These are phyloP conservation scores for Elasticomyces elasticus DNA, from an alignment of 495 filamentous ascomycete species.

Conservation along the genomic window DNA sequence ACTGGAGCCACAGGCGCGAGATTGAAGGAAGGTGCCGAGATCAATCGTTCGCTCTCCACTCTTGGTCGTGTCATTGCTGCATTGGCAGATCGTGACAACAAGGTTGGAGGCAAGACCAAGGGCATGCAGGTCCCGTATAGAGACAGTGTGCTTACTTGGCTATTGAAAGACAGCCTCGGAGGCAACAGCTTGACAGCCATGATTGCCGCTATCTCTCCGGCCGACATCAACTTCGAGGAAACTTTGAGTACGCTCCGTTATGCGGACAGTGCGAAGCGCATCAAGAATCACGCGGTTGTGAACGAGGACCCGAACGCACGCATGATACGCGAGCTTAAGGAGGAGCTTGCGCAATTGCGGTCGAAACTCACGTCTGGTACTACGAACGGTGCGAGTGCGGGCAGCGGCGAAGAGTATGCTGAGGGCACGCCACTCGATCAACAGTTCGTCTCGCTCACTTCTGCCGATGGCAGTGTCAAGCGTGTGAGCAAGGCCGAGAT, in stretches of 20 bases:
- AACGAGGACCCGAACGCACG: slow-evolving; percentile 98
- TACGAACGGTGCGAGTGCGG: slow-evolving; percentile 31
- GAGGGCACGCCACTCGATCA: slow-evolving; percentile 86
- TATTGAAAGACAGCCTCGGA: slow-evolving; percentile 93
- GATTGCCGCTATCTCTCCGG: slow-evolving; percentile 97
- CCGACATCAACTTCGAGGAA: slow-evolving; percentile 99
- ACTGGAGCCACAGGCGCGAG: slow-evolving; percentile 93
- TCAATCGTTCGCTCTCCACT: slow-evolving; percentile 93
- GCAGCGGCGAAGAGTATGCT: slow-evolving; percentile 71
- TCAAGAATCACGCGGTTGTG: slow-evolving; percentile 99
- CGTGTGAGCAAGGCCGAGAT: slow-evolving; percentile 98
- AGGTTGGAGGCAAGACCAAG: slow-evolving; percentile 65
- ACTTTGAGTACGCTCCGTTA: slow-evolving; percentile 92
- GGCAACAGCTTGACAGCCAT: slow-evolving; percentile 99
- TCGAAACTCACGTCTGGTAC: slow-evolving; percentile 62
- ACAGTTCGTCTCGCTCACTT: slow-evolving; percentile 90
- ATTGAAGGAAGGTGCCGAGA: slow-evolving; percentile 96
- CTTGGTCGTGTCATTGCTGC: slow-evolving; percentile 97
- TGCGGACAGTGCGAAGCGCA: slow-evolving; percentile 94
- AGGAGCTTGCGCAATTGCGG: slow-evolving; percentile 78
- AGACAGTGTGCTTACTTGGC: slow-evolving; percentile 93
- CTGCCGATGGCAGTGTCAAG: slow-evolving; percentile 75
- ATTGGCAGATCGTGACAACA: slow-evolving; percentile 77
- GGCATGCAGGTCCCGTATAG: slow-evolving; percentile 83
- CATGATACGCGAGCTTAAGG: slow-evolving; percentile 97